These are phyloP conservation scores for Geosmithia flava DNA, from an alignment of 2,329 filamentous ascomycete genomes.

Conservation along the genomic window DNA sequence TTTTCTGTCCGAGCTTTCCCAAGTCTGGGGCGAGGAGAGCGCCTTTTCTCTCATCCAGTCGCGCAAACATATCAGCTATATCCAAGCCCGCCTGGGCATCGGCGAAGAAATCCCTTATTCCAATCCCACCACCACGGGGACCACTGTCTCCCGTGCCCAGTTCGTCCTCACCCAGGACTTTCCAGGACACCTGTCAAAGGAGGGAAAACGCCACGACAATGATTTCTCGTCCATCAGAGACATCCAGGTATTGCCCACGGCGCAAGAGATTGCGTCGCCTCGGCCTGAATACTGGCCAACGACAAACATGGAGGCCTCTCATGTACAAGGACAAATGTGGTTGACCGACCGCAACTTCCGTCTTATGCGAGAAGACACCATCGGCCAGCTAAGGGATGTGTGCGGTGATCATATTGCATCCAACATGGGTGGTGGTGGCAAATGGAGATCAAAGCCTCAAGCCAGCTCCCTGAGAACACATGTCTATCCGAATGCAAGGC, in stretches of 20 bases:
- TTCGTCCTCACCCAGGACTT: conserved; percentile 19
- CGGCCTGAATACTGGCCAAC: conserved; percentile 30
- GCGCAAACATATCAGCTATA: conserved; percentile 11
- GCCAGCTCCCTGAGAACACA: conserved; percentile 10
- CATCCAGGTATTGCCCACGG: conserved; percentile 36
- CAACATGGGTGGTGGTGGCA: conserved; percentile 12
- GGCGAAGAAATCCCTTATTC: conserved; percentile 8
- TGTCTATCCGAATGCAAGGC: conserved; percentile 13
- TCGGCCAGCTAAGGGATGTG: conserved; percentile 29
- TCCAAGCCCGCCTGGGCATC: conserved; percentile 15
- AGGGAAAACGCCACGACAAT: conserved; percentile 32
- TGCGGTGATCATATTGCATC: conserved; percentile 7
- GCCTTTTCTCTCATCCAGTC: background rate
- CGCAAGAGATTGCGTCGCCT: conserved; percentile 28
- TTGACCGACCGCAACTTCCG: conserved; percentile 43
- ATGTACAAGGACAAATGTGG: conserved; percentile 25
- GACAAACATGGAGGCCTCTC: conserved; percentile 21
- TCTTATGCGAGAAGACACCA: conserved; percentile 40
- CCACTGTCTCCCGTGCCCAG: conserved; percentile 8
- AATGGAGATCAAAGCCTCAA: background rate
- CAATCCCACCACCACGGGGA: conserved; percentile 6
- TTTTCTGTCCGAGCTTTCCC: background rate
- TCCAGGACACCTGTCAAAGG: conserved; percentile 16
- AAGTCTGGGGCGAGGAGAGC: background rate
- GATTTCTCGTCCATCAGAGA: conserved; percentile 30